phyloP scores from a whole-genome alignment of 2,329 filamentous ascomycete genomes.

The Blastomyces parvus region DNA sequence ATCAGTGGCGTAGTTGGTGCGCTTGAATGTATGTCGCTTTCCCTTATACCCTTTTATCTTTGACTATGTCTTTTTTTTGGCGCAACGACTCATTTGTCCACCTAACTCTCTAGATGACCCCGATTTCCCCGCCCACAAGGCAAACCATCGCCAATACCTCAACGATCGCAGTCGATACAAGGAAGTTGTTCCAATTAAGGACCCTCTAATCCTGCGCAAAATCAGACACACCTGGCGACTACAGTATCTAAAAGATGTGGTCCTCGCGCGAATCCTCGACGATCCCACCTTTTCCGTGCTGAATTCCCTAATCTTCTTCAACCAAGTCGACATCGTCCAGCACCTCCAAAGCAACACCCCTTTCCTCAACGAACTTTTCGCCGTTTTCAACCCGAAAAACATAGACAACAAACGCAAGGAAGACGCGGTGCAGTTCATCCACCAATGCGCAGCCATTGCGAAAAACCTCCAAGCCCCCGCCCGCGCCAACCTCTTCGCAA shows the following conservation, averaged over 20 bases:
- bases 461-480: constrained; percentile 85
- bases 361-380: constrained; percentile 79
- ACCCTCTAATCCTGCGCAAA: constrained; percentile 70
- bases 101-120: constrained; percentile 57
- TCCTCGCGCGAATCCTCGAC: constrained; percentile 88
- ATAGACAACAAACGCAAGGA: constrained; percentile 66
- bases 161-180: constrained; percentile 84
- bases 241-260: constrained; percentile 97
- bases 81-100: constrained; percentile 24
- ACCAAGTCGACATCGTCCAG: constrained; percentile 95
- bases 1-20: constrained; percentile 89
- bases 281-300: constrained; percentile 96
- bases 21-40: constrained; percentile 58
- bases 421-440: constrained; percentile 90
- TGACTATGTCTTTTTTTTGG: constrained; percentile 7
- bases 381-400: constrained; percentile 63
- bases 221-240: constrained; percentile 94
- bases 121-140: constrained; percentile 94
- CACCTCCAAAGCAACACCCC: constrained; percentile 73
- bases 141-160: constrained; percentile 90
- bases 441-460: constrained; percentile 87
- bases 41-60: background rate
- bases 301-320: constrained; percentile 97
- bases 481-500: constrained; percentile 73
- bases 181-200: constrained; percentile 88